phyloP scores from a whole-genome alignment of 202 grass and related monocot species.

The Hordeum pubiflorum region DNA sequence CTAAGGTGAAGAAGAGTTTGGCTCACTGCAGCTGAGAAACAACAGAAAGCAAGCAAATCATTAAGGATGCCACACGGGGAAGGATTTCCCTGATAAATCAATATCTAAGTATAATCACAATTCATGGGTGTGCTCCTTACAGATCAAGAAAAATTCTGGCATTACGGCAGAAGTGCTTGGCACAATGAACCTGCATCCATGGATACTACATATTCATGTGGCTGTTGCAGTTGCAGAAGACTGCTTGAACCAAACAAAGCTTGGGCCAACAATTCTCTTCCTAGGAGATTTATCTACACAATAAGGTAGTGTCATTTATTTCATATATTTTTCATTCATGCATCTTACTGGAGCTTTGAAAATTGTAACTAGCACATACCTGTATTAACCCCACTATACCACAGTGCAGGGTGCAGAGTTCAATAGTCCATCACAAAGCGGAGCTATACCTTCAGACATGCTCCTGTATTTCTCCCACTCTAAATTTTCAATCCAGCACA shows the following conservation, averaged over 20 bases:
- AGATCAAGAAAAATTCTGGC: neutral
- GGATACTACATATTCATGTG: neutral
- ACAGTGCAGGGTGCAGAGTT: neutral
- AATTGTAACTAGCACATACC: neutral
- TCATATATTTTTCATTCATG: neutral
- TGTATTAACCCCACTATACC: neutral
- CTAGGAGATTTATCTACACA: neutral
- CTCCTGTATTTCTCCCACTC: neutral
- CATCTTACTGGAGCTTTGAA: neutral
- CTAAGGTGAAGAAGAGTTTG: neutral
- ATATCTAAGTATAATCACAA: neutral
- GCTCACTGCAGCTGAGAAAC: neutral
- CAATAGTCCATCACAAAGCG: neutral
- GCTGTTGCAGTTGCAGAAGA: neutral
- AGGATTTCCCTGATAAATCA: neutral
- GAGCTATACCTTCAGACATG: neutral
- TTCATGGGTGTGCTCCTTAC: neutral
- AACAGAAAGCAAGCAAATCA: neutral
- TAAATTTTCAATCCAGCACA: neutral
- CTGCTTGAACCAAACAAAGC: neutral
- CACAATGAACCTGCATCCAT: neutral
- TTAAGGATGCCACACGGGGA: neutral
- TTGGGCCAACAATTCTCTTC: neutral
- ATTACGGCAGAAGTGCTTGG: neutral
- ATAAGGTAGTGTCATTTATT: neutral